Base-by-base conservation (phyloP, 2,329 filamentous ascomycete genomes). In the Zasmidium angulare region DNA sequence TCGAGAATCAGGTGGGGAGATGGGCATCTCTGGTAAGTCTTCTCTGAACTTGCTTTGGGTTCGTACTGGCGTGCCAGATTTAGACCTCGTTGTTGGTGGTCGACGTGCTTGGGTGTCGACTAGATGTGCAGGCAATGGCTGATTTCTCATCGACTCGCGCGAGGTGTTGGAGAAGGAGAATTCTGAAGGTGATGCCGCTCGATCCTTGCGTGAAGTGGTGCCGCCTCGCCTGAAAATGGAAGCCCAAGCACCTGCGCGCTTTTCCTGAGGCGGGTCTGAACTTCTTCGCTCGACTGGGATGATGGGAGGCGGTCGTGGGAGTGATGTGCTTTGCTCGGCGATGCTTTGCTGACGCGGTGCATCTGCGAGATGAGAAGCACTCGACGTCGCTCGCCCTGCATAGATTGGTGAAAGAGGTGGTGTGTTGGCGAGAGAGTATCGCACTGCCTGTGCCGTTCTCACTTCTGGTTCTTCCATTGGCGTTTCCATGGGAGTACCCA, bases 41-140 rank as follows among this genome's bases (percentile, higher is more conserved):
- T 98, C 93, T 51, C 90, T 85, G 78, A 98, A 98, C 57, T 91
- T 93, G 40, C 93, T 97, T 75, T 90, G 88, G 2, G 91, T 95
- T 57, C 93, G 86, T 69, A 89, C 89, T 4, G 91, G 89, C 4
- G 87, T 79, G 43, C 79, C 81, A 20, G 82, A 81, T 49, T 78
- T 77, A 56, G 79, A 75, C 58, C 81, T 79, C 31, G 78, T 74
- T 52, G 69, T 73, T 54, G 66, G 71, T 46, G 70, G 66, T 40
- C 64, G 57, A 20, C 70, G 73, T 59, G 72, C 76, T 21, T 65
- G 57, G 11, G 60, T 69, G 54, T 72, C 75, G 19, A 80, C 67
- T 22, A 81, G 73, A 57, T 83, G 81, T 50, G 80, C 76, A 19
- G 82, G 81, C 24, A 79, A 77, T 55, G 78, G 75, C 58, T 86